phyloP scores from a whole-genome alignment of 176 grass and related monocot species.

The Oryza glaberrima region DNA sequence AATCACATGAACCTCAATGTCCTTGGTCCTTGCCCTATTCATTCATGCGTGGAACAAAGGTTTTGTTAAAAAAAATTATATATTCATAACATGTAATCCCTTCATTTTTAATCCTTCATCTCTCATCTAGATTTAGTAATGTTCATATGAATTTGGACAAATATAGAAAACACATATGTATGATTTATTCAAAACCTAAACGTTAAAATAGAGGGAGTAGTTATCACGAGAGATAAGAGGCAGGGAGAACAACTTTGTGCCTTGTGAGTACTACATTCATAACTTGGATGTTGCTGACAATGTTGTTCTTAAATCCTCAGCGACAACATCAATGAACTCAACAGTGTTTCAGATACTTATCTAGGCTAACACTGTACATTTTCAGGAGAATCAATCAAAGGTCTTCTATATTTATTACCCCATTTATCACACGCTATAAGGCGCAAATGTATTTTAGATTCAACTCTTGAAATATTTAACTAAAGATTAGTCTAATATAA shows the following conservation, averaged over 20 bases:
- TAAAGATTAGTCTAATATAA: no score
- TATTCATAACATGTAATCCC: no score
- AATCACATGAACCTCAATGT: neutral
- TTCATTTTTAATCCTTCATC: no score
- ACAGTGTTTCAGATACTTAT: conserved; percentile 59
- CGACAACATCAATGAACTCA: conserved; percentile 69
- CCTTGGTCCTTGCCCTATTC: neutral
- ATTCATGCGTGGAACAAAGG: neutral
- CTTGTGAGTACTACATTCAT: conserved; percentile 33
- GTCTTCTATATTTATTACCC: neutral
- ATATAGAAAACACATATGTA: no score
- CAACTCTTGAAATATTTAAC: no score
- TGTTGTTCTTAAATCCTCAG: conserved; percentile 53
- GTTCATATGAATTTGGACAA: no score
- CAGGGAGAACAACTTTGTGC: neutral
- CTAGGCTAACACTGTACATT: conserved; percentile 54
- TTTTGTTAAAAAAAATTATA: no score
- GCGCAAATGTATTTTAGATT: no score
- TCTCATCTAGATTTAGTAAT: no score
- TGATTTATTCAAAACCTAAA: no score
- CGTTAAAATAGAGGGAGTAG: no score
- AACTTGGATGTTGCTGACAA: conserved; percentile 53
- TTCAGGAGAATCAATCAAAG: conserved; percentile 2
- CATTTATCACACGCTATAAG: no score
- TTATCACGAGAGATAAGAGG: neutral